These are phyloP conservation scores for Kodamaea laetipori DNA, from an alignment of 805 yeast species.

Conservation along the genomic window DNA sequence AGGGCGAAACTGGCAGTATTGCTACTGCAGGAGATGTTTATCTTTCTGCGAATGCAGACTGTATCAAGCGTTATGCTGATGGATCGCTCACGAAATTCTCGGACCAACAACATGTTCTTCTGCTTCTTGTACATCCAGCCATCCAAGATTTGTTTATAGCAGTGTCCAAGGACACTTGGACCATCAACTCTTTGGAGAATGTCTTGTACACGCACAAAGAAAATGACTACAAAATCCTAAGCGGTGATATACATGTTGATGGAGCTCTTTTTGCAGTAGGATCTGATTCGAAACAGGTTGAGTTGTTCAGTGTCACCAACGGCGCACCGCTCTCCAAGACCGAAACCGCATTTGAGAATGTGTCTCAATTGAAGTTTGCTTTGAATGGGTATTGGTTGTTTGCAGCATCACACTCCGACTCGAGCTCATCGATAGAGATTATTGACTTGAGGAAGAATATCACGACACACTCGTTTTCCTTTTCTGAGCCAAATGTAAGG, in stretches of 20 bases:
- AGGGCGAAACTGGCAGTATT: slow-evolving; percentile 4
- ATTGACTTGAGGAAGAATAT: slow-evolving; percentile 52
- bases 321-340: slow-evolving; percentile 39
- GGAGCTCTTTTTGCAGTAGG: slow-evolving; percentile 50
- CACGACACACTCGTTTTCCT: slow-evolving; percentile 29
- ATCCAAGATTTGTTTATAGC: slow-evolving; percentile 29
- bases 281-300: slow-evolving; percentile 30
- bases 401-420: slow-evolving; percentile 28
- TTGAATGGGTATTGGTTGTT: slow-evolving; percentile 67
- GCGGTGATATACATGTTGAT: slow-evolving; percentile 48
- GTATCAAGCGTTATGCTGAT: neutral
- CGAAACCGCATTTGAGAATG: slow-evolving; percentile 21
- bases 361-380: slow-evolving; percentile 51
- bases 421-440: slow-evolving; percentile 33
- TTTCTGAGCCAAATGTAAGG: slow-evolving; percentile 21
- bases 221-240: neutral
- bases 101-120: slow-evolving; percentile 5
- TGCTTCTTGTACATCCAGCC: slow-evolving; percentile 36
- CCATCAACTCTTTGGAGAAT: slow-evolving; percentile 16
- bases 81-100: neutral
- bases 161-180: slow-evolving; percentile 29
- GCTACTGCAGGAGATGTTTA: slow-evolving; percentile 3
- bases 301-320: slow-evolving; percentile 42
- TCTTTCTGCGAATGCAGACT: slow-evolving; percentile 4
- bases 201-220: slow-evolving; percentile 10